A percentile compares a stretch with the other conserved stretches of the same genome.
Evolutionary conservation across 2,329 filamentous ascomycete species (phyloP).

Genomic region (Penicillium sp.): DNA sequence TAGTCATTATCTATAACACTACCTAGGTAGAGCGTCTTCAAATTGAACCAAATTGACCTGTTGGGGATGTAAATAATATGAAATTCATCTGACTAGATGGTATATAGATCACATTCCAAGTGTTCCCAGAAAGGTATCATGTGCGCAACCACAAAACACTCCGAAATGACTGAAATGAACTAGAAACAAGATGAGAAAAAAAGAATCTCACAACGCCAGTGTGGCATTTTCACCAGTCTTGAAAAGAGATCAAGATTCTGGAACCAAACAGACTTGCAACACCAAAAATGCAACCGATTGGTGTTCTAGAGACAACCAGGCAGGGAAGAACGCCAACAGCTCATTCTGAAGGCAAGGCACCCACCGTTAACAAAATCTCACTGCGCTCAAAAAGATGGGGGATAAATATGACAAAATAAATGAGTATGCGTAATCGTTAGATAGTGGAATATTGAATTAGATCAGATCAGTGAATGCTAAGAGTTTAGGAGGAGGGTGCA

Average conservation of each 20-base stretch:
- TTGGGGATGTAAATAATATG: not conserved
- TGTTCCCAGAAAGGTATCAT: constrained; percentile 17
- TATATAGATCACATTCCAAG: constrained; percentile 9
- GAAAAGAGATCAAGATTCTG: not conserved
- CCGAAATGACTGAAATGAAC: constrained; percentile 17
- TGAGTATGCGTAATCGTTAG: constrained; percentile 23
- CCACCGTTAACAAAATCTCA: constrained; percentile 12
- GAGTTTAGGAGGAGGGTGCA: constrained; percentile 25
- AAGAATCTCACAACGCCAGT: constrained; percentile 1
- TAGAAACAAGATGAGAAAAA: constrained; percentile 3
- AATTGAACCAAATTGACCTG: not conserved
- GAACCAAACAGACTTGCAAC: constrained; percentile 13
- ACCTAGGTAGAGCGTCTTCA: no score
- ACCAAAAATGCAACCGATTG: constrained; percentile 25
- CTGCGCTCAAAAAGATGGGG: constrained; percentile 10
- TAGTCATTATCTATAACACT: constrained; percentile 1
- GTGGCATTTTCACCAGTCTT: not conserved
- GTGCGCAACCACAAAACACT: constrained; percentile 14
- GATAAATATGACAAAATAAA: constrained; percentile 14
- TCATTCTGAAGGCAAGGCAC: constrained; percentile 15
- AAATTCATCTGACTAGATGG: not conserved
- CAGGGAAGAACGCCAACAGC: constrained; percentile 11
- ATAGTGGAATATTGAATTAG: constrained; percentile 12
- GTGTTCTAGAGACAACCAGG: constrained; percentile 13
- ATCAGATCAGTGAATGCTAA: constrained; percentile 13